phyloP scores from a whole-genome alignment of 2,329 filamentous ascomycete species.

The Sporothrix sp. region DNA sequence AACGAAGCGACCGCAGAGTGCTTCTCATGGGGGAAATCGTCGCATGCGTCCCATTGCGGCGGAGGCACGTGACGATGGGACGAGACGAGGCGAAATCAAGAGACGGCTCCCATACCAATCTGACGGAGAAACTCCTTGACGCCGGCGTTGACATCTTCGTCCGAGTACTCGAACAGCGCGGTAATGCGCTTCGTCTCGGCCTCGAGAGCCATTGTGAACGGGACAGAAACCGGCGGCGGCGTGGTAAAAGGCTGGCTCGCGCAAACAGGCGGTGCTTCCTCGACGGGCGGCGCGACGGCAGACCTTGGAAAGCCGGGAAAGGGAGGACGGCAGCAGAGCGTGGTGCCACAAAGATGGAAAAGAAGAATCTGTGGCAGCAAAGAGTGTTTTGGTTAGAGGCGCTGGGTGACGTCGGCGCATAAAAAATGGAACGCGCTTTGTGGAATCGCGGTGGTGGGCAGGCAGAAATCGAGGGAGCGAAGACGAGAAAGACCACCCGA shows the following conservation, averaged over 20 bases:
- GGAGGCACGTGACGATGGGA: no score
- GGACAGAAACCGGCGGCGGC: conserved; percentile 42
- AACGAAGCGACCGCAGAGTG: no score
- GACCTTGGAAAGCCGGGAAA: conserved; percentile 25
- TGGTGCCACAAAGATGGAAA: conserved; percentile 41
- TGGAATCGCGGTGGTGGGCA: neutral
- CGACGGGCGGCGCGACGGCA: conserved; percentile 34
- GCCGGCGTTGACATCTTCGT: conserved; percentile 66
- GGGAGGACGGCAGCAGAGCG: conserved; percentile 31
- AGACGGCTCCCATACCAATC: no score
- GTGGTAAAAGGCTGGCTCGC: conserved; percentile 47
- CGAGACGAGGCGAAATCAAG: no score
- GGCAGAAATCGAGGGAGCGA: neutral
- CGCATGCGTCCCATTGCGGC: no score
- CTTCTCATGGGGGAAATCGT: no score
- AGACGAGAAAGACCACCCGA: neutral
- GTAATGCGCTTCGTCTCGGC: conserved; percentile 72
- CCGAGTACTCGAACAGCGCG: conserved; percentile 73
- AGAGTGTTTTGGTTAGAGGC: conserved; percentile 2
- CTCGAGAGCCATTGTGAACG: conserved; percentile 50
- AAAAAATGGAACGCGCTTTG: neutral
- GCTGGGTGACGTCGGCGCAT: conserved; percentile 8
- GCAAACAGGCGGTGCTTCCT: conserved; percentile 37
- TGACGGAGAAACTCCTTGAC: conserved; percentile 80
- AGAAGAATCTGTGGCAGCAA: conserved; percentile 25